Conservation (phyloP, 768 basidiomycete genomes). For the Phlebiopsis flavidoalba region DNA sequence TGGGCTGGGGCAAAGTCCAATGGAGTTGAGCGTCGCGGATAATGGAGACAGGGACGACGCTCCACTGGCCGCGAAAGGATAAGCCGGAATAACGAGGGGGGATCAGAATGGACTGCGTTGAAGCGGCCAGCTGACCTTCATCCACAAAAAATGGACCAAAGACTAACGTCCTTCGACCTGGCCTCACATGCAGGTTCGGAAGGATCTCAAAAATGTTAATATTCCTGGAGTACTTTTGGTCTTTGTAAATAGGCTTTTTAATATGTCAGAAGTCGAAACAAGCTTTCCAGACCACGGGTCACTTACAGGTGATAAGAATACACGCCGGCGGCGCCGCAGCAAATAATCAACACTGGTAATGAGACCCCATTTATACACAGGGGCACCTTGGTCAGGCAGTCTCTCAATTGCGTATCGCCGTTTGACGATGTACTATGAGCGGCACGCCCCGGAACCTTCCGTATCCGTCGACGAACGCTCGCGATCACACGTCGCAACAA, state of each 20-base stretch:
- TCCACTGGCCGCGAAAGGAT: no score
- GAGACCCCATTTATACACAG: slow-evolving; percentile 23
- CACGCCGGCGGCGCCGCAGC: neutral
- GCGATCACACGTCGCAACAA: slow-evolving; percentile 97
- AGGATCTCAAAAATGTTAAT: neutral
- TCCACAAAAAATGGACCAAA: no score
- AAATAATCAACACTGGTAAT: neutral
- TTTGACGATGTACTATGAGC: slow-evolving; percentile 94
- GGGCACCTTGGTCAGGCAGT: slow-evolving; percentile 89
- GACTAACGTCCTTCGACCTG: no score
- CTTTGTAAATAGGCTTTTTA: neutral
- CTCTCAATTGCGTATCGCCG: slow-evolving; percentile 92
- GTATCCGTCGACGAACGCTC: slow-evolving; percentile 88
- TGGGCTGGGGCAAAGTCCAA: no score
- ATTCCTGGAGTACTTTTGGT: neutral
- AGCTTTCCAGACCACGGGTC: neutral
- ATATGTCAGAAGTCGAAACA: neutral
- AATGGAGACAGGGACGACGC: no score
- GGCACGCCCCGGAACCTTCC: slow-evolving; percentile 92
- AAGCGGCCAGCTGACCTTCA: no score
- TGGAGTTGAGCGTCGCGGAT: no score
- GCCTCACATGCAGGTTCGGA: neutral
- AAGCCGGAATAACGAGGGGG: no score
- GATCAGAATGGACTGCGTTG: no score
- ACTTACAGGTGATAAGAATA: neutral